These are phyloP conservation scores for Pestalotiopsis sp. DNA, from an alignment of 2,329 filamentous ascomycete genomes.

Conservation along the genomic window DNA sequence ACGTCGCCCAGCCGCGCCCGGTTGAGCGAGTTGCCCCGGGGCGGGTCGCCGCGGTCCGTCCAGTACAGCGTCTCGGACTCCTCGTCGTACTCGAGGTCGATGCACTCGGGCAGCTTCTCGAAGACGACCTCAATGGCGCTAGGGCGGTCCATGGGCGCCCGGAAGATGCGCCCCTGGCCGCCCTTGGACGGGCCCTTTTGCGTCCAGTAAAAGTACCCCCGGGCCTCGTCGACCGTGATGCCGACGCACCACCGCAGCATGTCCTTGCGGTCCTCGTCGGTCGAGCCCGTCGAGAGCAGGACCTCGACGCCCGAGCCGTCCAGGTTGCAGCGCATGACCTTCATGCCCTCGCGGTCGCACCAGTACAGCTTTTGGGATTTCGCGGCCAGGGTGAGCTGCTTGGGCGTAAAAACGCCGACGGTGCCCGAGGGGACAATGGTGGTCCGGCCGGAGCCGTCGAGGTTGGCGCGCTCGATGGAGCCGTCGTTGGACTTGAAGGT, in stretches of 20 bases:
- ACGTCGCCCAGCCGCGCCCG: slow-evolving; percentile 25
- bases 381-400: slow-evolving; percentile 19
- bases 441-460: slow-evolving; percentile 41
- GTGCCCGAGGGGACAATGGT: slow-evolving; percentile 38
- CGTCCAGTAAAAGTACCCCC: slow-evolving; percentile 59
- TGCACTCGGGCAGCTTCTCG: slow-evolving; percentile 53
- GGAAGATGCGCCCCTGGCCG: slow-evolving; percentile 53
- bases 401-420: slow-evolving; percentile 37
- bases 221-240: slow-evolving; percentile 46
- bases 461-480: slow-evolving; percentile 35
- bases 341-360: slow-evolving; percentile 30
- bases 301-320: slow-evolving; percentile 25
- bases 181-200: slow-evolving; percentile 60
- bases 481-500: slow-evolving; percentile 33
- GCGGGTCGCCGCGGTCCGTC: slow-evolving; percentile 63
- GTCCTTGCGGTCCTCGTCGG: slow-evolving; percentile 32
- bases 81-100: slow-evolving; percentile 59
- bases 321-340: slow-evolving; percentile 24
- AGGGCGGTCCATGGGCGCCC: slow-evolving; percentile 43
- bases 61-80: slow-evolving; percentile 52
- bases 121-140: slow-evolving; percentile 46
- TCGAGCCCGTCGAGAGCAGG: slow-evolving; percentile 23
- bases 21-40: slow-evolving; percentile 57
- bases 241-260: slow-evolving; percentile 56
- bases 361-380: slow-evolving; percentile 22